Percentiles rank a stretch among this genome's conserved stretches.
phyloP scores from a whole-genome alignment of 164 flowering plant genomes.

The Nymphaea thermarum region DNA sequence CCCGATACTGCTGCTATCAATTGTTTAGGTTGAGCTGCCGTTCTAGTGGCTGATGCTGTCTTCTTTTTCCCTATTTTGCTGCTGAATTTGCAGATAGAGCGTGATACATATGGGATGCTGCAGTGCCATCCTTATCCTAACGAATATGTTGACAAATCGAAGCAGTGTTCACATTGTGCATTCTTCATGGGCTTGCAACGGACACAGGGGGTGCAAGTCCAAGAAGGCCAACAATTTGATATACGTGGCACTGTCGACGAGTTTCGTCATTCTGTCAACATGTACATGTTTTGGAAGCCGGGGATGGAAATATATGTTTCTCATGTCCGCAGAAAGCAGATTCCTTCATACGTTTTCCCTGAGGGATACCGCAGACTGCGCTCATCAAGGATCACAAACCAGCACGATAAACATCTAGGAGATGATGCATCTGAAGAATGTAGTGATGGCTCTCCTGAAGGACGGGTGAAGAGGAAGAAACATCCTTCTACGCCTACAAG shows the following conservation, averaged over 20 bases:
- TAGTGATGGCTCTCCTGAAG: slow-evolving; percentile 20
- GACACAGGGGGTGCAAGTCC: slow-evolving; percentile 61
- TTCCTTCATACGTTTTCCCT: slow-evolving; percentile 76
- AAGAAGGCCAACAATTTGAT: slow-evolving; percentile 97
- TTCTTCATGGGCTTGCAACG: slow-evolving; percentile 96
- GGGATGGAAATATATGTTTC: slow-evolving; percentile 73
- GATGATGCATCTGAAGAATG: slow-evolving; percentile 20
- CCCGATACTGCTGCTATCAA: background rate
- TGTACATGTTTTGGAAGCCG: slow-evolving; percentile 78
- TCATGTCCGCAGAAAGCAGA: slow-evolving; percentile 80
- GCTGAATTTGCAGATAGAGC: slow-evolving; percentile 53
- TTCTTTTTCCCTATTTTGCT: background rate
- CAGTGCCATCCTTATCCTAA: slow-evolving; percentile 95
- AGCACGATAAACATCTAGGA: slow-evolving; percentile 22
- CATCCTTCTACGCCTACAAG: slow-evolving; percentile 3
- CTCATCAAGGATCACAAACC: slow-evolving; percentile 27
- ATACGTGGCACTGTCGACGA: slow-evolving; percentile 88
- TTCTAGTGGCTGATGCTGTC: background rate
- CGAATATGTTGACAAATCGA: slow-evolving; percentile 57
- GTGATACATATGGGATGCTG: slow-evolving; percentile 80
- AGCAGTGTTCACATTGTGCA: slow-evolving; percentile 61
- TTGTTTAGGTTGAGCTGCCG: background rate
- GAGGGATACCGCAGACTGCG: slow-evolving; percentile 62
- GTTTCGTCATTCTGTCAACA: slow-evolving; percentile 59
- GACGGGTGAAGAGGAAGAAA: slow-evolving; percentile 14